Evolutionary conservation across 208 protist genomes (phyloP), one percentile per base, ranked within the genome.

Genomic region (Leishmania lainsoni): DNA sequence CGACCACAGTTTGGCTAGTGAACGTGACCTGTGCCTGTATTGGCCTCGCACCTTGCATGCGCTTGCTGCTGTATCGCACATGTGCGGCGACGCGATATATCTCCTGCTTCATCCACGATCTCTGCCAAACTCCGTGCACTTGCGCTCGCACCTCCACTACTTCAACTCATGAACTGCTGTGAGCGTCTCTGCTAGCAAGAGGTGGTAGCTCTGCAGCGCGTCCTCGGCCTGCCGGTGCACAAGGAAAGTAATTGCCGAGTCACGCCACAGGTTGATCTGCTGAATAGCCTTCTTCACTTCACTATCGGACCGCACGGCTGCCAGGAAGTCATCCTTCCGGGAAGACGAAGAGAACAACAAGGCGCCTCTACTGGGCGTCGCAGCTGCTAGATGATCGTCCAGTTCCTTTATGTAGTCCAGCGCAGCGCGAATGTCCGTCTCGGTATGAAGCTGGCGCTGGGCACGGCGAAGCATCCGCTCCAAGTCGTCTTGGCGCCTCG

Each of bases 181-280:
- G 1, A 97, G 82, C 5, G 92, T 92, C 71, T 95, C 89, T 2
- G 90, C 87, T 12, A 97, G 78, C 5, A 97, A 76, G 5, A 94
- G 12, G 29, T 93, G 85, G 79, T 97, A 96, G 66, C 87, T 83
- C 26, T 81, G 76, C 17, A 97, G 78, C 61, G 88, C 91, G 26
- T 94, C 90, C 59, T 90, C 83, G 0, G 92, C 89, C 77, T 97
- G 94, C 35, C 89, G 80, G 54, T 88, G 74, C 49, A 94, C 83
- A 1, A 97, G 79, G 42, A 92, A 95, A 5, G 87, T 78, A 1
- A 87, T 86, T 58, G 92, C 87, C 26, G 87, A 77, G 48, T 89
- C 80, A 17, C 85, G 77, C 94, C 94, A 97, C 63, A 95, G 42
- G 3, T 91, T 68, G 5, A 95, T 72, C 69, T 95, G 91, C 56